phyloP scores from a whole-genome alignment of 1,284 basidiomycete species.

The Ustilago bromivora region DNA sequence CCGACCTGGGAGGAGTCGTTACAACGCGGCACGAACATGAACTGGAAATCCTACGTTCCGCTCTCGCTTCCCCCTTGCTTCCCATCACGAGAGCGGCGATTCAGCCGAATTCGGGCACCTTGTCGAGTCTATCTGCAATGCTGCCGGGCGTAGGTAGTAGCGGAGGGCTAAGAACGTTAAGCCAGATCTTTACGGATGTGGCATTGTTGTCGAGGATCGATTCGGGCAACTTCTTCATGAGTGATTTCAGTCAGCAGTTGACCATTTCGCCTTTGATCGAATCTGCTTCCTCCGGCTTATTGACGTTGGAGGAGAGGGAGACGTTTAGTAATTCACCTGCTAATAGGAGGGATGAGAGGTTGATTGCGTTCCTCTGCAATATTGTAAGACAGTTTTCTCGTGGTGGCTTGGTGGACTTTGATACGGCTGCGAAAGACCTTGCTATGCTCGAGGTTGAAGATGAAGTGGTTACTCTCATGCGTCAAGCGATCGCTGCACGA shows the following conservation, averaged over 20 bases:
- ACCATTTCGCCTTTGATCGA: conserved; percentile 69
- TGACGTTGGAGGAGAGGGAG: conserved; percentile 74
- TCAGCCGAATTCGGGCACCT: conserved; percentile 66
- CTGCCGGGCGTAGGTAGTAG: conserved; percentile 65
- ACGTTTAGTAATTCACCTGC: conserved; percentile 72
- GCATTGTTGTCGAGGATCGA: conserved; percentile 73
- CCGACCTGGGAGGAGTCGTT: conserved; percentile 61
- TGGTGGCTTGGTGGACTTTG: conserved; percentile 70
- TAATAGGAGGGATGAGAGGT: conserved; percentile 71
- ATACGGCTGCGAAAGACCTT: conserved; percentile 68
- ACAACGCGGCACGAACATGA: conserved; percentile 80
- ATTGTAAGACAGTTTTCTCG: conserved; percentile 70
- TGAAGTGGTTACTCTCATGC: conserved; percentile 22
- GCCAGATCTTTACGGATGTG: conserved; percentile 73
- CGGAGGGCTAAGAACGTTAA: conserved; percentile 58
- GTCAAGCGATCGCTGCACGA: conserved; percentile 23
- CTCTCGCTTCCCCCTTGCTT: conserved; percentile 72
- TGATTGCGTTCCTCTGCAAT: conserved; percentile 68
- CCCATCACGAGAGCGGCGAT: conserved; percentile 72
- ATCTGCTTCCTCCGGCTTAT: conserved; percentile 70
- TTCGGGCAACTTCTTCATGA: conserved; percentile 72
- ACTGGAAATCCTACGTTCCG: conserved; percentile 75
- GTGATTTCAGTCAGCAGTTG: conserved; percentile 69
- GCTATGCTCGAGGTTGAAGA: conserved; percentile 70
- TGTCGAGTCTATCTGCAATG: conserved; percentile 70